These are phyloP conservation scores for Fusarium graminum DNA, from an alignment of 2,329 filamentous ascomycete species.

Conservation along the genomic window DNA sequence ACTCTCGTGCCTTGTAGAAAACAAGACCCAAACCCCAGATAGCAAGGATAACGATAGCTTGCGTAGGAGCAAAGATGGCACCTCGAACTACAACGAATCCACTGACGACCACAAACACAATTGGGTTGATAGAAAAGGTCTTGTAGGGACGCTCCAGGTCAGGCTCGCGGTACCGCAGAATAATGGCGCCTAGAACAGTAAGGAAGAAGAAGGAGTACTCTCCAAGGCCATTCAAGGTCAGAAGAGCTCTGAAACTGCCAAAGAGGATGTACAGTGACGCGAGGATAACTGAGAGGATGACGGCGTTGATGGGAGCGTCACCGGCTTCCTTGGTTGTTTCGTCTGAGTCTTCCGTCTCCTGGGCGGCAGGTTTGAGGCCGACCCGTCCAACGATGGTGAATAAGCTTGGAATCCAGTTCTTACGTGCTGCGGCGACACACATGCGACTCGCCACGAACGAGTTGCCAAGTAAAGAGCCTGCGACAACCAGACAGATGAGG, in stretches of 20 bases:
- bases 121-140: constrained; percentile 63
- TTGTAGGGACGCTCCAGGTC: constrained; percentile 67
- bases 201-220: constrained; percentile 75
- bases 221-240: constrained; percentile 71
- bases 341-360: background rate
- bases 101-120: constrained; percentile 68
- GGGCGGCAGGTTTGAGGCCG: constrained; percentile 47
- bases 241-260: constrained; percentile 70
- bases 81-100: constrained; percentile 71
- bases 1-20: constrained; percentile 54
- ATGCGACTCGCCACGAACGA: constrained; percentile 73
- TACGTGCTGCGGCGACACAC: constrained; percentile 69
- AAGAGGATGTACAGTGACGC: constrained; percentile 70
- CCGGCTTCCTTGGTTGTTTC: constrained; percentile 47
- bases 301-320: constrained; percentile 67
- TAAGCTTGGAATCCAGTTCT: constrained; percentile 62
- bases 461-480: constrained; percentile 72
- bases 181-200: constrained; percentile 69
- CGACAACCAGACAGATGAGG: constrained; percentile 71
- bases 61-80: constrained; percentile 68
- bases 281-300: constrained; percentile 63
- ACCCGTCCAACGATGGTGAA: constrained; percentile 62
- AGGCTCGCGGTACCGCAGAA: constrained; percentile 69
- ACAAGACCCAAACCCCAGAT: constrained; percentile 64
- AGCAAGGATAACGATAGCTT: constrained; percentile 64